Base-by-base conservation (phyloP, 2,329 filamentous ascomycete species). In the Pseudocercospora eumusae region DNA sequence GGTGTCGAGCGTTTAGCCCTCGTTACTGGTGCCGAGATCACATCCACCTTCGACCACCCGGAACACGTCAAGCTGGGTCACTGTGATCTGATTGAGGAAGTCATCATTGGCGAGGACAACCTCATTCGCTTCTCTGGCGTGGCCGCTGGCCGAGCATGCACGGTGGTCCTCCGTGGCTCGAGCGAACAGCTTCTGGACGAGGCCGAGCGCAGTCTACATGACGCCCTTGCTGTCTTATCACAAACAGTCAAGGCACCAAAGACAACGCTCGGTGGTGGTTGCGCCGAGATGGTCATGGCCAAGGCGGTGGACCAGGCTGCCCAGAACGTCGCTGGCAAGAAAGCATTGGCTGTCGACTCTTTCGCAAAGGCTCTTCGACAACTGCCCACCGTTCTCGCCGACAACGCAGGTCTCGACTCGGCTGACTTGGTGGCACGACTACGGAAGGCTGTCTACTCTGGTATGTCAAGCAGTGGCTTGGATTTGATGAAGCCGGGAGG, bases 251-350 rank as follows among this genome's bases (percentile, higher is more conserved):
- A 90, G 77, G 93, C 97, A 79, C 95, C 95, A 57, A 88, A 91
- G 75, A 96, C 93, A 45, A 98, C 95, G 0, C 87, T 99, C 2
- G 95, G 95, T 57, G 95, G 95, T 74, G 95, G 95, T 27, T 98
- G 92, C 74, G 93, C 93, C 4, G 95, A 99, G 85, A 98, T 98
- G 93, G 82, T 96, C 70, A 99, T 99, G 95, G 91, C 93, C 67
- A 96, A 97, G 83, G 95, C 95, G 7, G 95, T 99, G 21, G 93
- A 97, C 75, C 90, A 90, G 64, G 92, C 92, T 4, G 93, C 93
- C 21, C 93, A 96, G 65, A 93, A 96, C 72, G 90, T 96, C 7
- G 92, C 95, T 69, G 95, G 95, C 76, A 99, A 99, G 87, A 93
- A 95, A 79, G 93, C 96, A 70, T 84, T 97, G 73, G 95, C 95